Evolutionary conservation across 306 rosid species (phyloP).

Genomic region (Arachis stenosperma): DNA sequence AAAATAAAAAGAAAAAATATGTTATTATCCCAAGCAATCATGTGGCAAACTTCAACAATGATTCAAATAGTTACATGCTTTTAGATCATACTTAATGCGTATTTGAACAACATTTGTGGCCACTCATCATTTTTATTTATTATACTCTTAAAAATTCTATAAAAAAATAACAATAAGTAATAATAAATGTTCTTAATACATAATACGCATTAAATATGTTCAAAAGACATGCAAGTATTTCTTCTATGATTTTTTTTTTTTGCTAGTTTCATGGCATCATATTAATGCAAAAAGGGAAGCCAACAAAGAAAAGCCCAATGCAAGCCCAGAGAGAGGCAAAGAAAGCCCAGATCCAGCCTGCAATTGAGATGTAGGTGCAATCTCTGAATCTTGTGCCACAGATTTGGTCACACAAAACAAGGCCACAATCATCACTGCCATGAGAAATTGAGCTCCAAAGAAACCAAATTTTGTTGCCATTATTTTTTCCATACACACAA

Average conservation of each 20-base stretch:
- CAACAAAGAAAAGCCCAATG: constrained; percentile 44
- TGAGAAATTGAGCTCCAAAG: constrained; percentile 21
- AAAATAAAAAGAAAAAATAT: not conserved
- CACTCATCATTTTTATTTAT: too few species aligned
- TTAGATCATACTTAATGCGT: too few species aligned
- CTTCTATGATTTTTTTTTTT: too few species aligned
- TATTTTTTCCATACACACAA: not conserved
- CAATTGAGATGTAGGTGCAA: constrained; percentile 56
- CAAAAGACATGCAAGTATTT: too few species aligned
- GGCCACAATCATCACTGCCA: constrained; percentile 38
- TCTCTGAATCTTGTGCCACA: constrained; percentile 46
- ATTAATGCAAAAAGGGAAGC: constrained; percentile 50
- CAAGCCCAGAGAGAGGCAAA: constrained; percentile 44
- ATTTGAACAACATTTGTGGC: too few species aligned
- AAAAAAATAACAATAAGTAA: too few species aligned
- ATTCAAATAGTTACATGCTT: too few species aligned
- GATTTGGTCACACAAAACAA: constrained; percentile 40
- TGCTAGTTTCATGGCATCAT: constrained; percentile 37
- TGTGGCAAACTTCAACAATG: constrained; percentile 30
- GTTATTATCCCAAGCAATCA: constrained; percentile 10
- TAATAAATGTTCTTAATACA: too few species aligned
- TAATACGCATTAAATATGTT: too few species aligned
- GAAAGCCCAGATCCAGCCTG: constrained; percentile 58
- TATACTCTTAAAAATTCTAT: too few species aligned
- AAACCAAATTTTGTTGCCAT: constrained; percentile 52